Evolutionary conservation across 495 filamentous ascomycete species (phyloP).

Genomic region (Penicillium manginii): DNA sequence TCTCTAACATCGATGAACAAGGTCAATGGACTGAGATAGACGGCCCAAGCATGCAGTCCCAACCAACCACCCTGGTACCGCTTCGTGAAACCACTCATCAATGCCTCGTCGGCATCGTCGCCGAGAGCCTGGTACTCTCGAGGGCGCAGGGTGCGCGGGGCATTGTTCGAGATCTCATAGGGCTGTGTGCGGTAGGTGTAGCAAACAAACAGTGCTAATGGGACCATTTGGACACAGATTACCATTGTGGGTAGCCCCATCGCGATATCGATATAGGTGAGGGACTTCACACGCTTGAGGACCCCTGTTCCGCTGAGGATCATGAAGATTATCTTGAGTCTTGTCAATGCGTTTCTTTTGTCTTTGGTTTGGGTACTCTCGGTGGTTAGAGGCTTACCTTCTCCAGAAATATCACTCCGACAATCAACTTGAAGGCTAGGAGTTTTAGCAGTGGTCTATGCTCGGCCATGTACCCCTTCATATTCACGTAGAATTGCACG

Average conservation of each 20-base stretch:
- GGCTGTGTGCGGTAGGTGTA: constrained; percentile 24
- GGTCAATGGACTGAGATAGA: constrained; percentile 2
- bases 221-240: constrained; percentile 27
- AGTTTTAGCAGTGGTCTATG: constrained; percentile 20
- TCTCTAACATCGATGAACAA: background rate
- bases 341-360: background rate
- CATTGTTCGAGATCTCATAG: constrained; percentile 12
- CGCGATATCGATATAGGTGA: constrained; percentile 27
- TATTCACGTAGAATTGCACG: constrained; percentile 17
- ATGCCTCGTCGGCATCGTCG: background rate
- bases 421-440: constrained; percentile 15
- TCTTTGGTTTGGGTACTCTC: no score
- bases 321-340: constrained; percentile 9
- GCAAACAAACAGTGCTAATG: constrained; percentile 21
- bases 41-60: constrained; percentile 2
- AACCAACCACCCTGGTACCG: constrained; percentile 6
- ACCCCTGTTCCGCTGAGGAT: constrained; percentile 17
- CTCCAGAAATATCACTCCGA: constrained; percentile 5
- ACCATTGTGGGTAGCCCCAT: constrained; percentile 27
- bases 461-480: constrained; percentile 10
- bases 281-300: constrained; percentile 7
- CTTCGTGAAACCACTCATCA: background rate
- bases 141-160: background rate
- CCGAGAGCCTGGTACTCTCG: background rate
- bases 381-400: constrained; percentile 1